Conservation (phyloP, 1,284 basidiomycete genomes). For the Cystobasidiaceae sp. region DNA sequence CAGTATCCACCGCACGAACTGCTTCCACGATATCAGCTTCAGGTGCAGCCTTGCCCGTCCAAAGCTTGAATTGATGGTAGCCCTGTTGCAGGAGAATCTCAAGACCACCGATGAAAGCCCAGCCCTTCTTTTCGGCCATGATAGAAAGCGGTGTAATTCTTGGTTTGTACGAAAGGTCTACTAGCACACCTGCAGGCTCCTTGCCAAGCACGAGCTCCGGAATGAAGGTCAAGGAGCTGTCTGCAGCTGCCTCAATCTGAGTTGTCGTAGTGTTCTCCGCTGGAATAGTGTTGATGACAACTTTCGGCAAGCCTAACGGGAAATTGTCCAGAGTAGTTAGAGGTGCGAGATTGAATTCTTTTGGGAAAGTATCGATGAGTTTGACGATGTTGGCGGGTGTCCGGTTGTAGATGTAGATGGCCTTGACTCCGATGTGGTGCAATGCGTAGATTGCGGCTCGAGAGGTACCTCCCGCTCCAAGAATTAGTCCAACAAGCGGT, state of each 20-base stretch:
- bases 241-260: constrained; percentile 44
- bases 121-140: constrained; percentile 51
- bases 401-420: constrained; percentile 79
- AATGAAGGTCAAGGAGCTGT: constrained; percentile 22
- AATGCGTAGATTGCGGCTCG: constrained; percentile 88
- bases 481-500: constrained; percentile 56
- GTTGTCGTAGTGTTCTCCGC: constrained; percentile 58
- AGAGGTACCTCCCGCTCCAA: constrained; percentile 87
- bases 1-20: too few relatives aligned
- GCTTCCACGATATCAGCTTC: constrained; percentile 19
- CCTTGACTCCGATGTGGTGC: constrained; percentile 60
- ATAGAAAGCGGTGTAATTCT: constrained; percentile 52
- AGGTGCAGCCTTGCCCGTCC: constrained; percentile 56
- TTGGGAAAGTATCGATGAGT: constrained; percentile 63
- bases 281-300: constrained; percentile 81
- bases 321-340: constrained; percentile 59
- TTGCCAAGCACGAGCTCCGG: constrained; percentile 5
- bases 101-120: constrained; percentile 69
- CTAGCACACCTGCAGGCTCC: constrained; percentile 57
- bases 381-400: constrained; percentile 66
- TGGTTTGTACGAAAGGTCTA: constrained; percentile 91
- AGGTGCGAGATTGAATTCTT: constrained; percentile 57
- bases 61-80: constrained; percentile 72
- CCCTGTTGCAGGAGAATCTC: constrained; percentile 83
- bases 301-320: constrained; percentile 56